Percentiles rank a stretch among this genome's conserved stretches.
Conservation (phyloP, 495 filamentous ascomycete genomes). For the Xylaria sp. region DNA sequence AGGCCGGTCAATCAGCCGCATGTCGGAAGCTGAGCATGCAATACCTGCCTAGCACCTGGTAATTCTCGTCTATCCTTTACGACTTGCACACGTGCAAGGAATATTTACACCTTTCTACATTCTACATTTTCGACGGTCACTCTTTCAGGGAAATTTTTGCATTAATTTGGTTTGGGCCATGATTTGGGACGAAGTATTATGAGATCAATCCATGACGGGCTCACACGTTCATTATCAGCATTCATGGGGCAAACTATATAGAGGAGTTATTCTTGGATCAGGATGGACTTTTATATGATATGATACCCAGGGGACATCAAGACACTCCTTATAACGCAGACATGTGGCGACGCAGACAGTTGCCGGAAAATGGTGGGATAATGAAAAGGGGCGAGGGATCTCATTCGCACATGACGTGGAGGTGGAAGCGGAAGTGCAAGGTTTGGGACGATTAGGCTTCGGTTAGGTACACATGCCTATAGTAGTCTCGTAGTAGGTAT, state of each 20-base stretch:
- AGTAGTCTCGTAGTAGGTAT: slow-evolving; percentile 4
- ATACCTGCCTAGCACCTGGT: neutral
- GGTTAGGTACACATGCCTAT: slow-evolving; percentile 27
- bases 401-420: neutral
- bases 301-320: slow-evolving; percentile 22
- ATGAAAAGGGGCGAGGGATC: neutral
- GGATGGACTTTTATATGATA: slow-evolving; percentile 6
- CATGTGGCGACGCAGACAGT: neutral
- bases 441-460: neutral
- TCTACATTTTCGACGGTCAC: neutral
- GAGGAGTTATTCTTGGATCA: slow-evolving; percentile 13
- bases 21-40: neutral
- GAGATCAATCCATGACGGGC: neutral
- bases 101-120: neutral
- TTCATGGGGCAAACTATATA: slow-evolving; percentile 5
- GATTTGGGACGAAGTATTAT: neutral
- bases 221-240: slow-evolving; percentile 14
- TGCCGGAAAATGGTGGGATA: neutral
- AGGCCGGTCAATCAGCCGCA: neutral
- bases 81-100: neutral
- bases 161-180: neutral
- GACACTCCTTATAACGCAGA: slow-evolving; percentile 19
- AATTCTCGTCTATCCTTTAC: slow-evolving; percentile 9
- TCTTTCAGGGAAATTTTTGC: neutral
- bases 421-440: no score